phyloP scores from a whole-genome alignment of 2,329 filamentous ascomycete species.

The Cladosporium sphaerospermum region DNA sequence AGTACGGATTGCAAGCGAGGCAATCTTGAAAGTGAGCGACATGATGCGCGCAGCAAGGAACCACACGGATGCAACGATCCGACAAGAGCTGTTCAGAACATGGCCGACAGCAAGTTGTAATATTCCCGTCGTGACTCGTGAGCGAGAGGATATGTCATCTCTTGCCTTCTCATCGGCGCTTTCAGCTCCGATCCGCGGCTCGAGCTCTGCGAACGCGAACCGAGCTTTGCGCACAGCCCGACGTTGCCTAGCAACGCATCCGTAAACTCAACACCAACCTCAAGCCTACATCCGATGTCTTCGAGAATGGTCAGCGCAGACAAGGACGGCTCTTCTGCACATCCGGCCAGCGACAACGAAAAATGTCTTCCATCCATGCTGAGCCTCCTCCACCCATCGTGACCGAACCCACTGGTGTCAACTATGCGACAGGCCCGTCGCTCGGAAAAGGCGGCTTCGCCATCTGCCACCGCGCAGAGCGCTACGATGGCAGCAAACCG shows the following conservation, averaged over 20 bases:
- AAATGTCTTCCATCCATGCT: conserved; percentile 39
- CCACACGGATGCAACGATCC: conserved; percentile 11
- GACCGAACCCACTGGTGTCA: conserved; percentile 62
- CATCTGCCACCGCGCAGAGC: conserved; percentile 68
- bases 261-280: conserved; percentile 6
- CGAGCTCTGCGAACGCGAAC: neutral
- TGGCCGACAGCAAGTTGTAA: neutral
- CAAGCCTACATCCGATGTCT: neutral
- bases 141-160: neutral
- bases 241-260: neutral
- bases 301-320: conserved; percentile 6
- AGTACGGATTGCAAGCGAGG: conserved; percentile 58
- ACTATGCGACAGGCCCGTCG: conserved; percentile 67
- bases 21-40: conserved; percentile 62
- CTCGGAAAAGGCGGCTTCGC: conserved; percentile 78
- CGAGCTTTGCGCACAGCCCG: conserved; percentile 1
- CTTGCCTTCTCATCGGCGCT: neutral
- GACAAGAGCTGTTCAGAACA: conserved; percentile 12
- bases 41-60: conserved; percentile 32
- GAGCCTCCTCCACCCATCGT: conserved; percentile 52
- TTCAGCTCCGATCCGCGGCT: neutral
- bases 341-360: conserved; percentile 7
- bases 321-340: conserved; percentile 8
- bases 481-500: conserved; percentile 48
- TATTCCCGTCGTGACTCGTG: neutral